Conservation (phyloP, 495 filamentous ascomycete species). For the Wilcoxina mikolae region DNA sequence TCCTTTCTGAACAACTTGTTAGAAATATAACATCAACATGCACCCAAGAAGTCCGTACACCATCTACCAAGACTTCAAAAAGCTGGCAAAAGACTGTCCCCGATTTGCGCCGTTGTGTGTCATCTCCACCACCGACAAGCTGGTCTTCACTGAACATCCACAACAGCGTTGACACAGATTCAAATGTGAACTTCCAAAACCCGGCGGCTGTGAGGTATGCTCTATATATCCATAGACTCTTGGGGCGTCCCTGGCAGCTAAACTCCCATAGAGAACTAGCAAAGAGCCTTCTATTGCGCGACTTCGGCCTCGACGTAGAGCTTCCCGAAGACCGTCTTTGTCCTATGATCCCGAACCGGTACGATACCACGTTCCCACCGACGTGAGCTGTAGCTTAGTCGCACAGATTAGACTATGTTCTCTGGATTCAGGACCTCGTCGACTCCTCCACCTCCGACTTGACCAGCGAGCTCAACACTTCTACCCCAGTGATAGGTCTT, state of each 20-base stretch:
- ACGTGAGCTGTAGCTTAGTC: neutral
- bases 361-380: neutral
- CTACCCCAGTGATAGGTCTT: slow-evolving; percentile 38
- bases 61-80: slow-evolving; percentile 19
- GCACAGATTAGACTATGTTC: slow-evolving; percentile 59
- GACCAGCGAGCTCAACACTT: slow-evolving; percentile 30
- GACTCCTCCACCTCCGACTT: slow-evolving; percentile 50
- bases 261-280: slow-evolving; percentile 45
- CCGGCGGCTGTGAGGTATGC: slow-evolving; percentile 52
- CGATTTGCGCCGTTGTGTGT: slow-evolving; percentile 18
- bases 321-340: slow-evolving; percentile 47
- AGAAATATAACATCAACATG: slow-evolving; percentile 8
- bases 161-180: slow-evolving; percentile 6
- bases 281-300: slow-evolving; percentile 55
- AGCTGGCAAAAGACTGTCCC: slow-evolving; percentile 20
- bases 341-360: slow-evolving; percentile 51
- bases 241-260: neutral
- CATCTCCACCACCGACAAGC: neutral
- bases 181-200: slow-evolving; percentile 59
- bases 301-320: slow-evolving; percentile 54
- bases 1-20: too few relatives aligned
- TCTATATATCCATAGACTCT: neutral
- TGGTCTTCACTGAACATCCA: neutral
- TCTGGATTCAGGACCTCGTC: slow-evolving; percentile 76
- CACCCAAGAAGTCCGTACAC: slow-evolving; percentile 23